Percentiles rank a stretch among this genome's conserved stretches.
Conservation (phyloP, 257 asterid species). For the Cordia subcordata region DNA sequence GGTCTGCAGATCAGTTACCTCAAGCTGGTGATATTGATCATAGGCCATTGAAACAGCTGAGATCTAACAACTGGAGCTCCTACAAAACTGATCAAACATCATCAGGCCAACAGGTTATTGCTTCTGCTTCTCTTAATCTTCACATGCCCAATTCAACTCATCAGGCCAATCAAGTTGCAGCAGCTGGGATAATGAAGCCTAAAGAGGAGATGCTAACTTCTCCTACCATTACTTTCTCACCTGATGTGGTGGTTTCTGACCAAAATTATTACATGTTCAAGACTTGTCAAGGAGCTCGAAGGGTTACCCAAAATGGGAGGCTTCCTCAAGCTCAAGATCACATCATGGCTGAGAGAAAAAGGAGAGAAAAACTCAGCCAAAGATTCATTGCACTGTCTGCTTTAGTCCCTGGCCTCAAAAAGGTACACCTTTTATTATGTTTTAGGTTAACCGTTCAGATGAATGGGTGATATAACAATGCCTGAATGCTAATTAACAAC, state of each 20-base stretch:
- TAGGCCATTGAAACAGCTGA: constrained; percentile 48
- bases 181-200: constrained; percentile 38
- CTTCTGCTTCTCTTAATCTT: constrained; percentile 19
- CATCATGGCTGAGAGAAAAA: constrained; percentile 75
- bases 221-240: constrained; percentile 21
- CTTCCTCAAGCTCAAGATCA: constrained; percentile 65
- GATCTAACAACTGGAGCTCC: constrained; percentile 29
- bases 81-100: constrained; percentile 13
- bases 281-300: constrained; percentile 41
- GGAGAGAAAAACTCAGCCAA: constrained; percentile 80
- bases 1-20: constrained; percentile 35
- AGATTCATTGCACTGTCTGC: constrained; percentile 80
- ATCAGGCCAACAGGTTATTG: too few relatives aligned
- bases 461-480: too few relatives aligned
- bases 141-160: constrained; percentile 21
- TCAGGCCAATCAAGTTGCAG: constrained; percentile 14
- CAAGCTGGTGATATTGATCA: constrained; percentile 14
- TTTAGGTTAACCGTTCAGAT: too few relatives aligned
- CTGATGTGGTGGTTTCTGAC: constrained; percentile 14
- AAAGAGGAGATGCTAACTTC: constrained; percentile 43
- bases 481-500: too few relatives aligned
- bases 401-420: constrained; percentile 75
- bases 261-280: constrained; percentile 33
- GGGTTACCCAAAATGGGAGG: constrained; percentile 26
- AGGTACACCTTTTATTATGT: constrained; percentile 37